A percentile compares a stretch with the other conserved stretches of the same genome.
Evolutionary conservation across 108 stramenopile genomes (phyloP).

Genomic region (Fistulifera solaris): DNA sequence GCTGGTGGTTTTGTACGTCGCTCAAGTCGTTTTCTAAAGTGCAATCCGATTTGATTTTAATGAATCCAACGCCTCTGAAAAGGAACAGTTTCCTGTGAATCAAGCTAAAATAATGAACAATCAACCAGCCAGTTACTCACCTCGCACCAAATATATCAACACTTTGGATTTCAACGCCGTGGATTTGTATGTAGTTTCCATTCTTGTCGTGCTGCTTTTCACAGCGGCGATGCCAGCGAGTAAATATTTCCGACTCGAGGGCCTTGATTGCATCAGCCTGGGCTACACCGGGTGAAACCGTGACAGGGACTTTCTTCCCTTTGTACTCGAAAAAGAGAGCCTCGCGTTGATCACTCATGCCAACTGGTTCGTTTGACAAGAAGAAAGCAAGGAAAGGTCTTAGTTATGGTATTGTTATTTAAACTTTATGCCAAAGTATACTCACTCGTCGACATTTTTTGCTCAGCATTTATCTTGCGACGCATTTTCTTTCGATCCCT

Average conservation of each 20-base stretch:
- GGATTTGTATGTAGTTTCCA: constrained; percentile 7
- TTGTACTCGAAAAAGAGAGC: no score
- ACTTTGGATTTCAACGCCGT: constrained; percentile 25
- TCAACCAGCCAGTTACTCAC: neutral
- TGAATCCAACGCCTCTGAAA: constrained; percentile 23
- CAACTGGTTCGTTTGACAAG: no score
- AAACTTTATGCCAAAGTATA: no score
- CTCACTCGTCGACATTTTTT: no score
- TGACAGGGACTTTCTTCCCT: constrained; percentile 3
- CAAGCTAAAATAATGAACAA: neutral
- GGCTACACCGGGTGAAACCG: neutral
- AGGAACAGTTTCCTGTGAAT: neutral
- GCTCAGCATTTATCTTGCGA: no score
- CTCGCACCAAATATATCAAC: constrained; percentile 32
- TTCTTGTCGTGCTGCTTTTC: constrained; percentile 7
- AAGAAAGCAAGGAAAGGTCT: no score
- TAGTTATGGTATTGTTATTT: no score
- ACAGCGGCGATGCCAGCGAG: constrained; percentile 13
- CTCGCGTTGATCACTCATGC: no score
- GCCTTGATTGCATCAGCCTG: neutral
- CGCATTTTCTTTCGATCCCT: no score
- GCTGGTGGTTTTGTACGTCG: neutral
- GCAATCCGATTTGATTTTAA: constrained; percentile 26
- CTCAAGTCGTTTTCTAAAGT: neutral
- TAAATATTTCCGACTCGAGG: constrained; percentile 7